Base-by-base conservation (phyloP, 768 basidiomycete genomes). In the Tephrocybe rancida region DNA sequence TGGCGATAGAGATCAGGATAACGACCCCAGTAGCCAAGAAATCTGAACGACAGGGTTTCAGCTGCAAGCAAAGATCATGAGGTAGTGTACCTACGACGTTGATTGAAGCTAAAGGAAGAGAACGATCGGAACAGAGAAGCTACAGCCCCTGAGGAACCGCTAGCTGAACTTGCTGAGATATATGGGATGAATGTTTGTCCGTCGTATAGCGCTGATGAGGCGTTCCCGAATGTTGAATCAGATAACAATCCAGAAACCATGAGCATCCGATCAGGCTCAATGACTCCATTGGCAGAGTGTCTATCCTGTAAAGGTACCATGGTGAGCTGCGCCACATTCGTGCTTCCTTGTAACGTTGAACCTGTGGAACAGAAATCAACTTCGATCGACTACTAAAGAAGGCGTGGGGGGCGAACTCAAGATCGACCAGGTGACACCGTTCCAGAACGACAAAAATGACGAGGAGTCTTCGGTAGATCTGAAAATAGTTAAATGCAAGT, bases 1-100 rank as follows among this genome's bases (percentile, higher is more conserved):
- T 97, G 22, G 97, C 97, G 58, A 99, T 97, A 1, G 95, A 95
- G 60, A 99, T 95, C 39, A 99, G 81, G 60, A 98, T 98, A 50
- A 99, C 94, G 32, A 98, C 81, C 1, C 96, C 97, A 21, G 85
- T 83, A 0, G 95, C 92, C 50, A 99, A 81, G 78, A 93, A 90
- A 62, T 87, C 93, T 92, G 60, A 13, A 32, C 6, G 30, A 32
- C 11, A 13, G 10, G 7, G 5, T 32, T n/a, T 57, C 56, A 47
- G 65, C 22, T n/a, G 47, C 41, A 47, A 62, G 21, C 55, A 41
- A 13, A 22, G n/a, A 49, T 45, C 16, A 25, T 48, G 52, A 18
- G 35, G 39, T 14, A 30, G 54, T 47, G 52, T 18, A 75, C 90
- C 73, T 65, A 93, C 91, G 77, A 47, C 74, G 80, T 65, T 83